A percentile compares a stretch with the other conserved stretches of the same genome.
Conservation (phyloP, 2,329 filamentous ascomycete genomes). For the Talaromyces piceae region DNA sequence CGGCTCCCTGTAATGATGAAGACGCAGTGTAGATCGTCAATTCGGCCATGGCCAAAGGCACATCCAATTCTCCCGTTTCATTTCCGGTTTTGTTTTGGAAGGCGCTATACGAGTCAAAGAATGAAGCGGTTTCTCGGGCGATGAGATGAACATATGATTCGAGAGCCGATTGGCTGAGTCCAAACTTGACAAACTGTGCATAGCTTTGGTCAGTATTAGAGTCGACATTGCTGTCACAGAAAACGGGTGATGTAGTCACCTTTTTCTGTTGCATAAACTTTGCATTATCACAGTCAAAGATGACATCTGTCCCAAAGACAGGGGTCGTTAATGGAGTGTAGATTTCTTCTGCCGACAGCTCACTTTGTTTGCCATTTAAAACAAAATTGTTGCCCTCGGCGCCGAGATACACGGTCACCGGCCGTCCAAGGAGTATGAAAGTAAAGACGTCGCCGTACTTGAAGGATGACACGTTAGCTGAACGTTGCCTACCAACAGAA, state of each 20-base stretch:
- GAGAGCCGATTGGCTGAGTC: conserved; percentile 55
- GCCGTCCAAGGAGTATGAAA: conserved; percentile 79
- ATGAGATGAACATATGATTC: conserved; percentile 72
- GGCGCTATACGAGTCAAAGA: conserved; percentile 56
- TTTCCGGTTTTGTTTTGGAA: conserved; percentile 42
- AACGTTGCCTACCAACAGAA: background rate
- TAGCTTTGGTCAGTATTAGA: background rate
- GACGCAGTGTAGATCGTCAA: conserved; percentile 88
- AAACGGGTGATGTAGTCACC: conserved; percentile 40
- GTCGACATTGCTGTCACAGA: background rate
- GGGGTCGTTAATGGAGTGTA: conserved; percentile 68
- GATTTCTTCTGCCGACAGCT: conserved; percentile 84
- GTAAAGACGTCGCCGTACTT: conserved; percentile 90
- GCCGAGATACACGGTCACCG: conserved; percentile 78
- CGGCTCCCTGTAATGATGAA: conserved; percentile 74
- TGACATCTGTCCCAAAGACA: conserved; percentile 75
- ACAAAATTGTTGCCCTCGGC: conserved; percentile 84
- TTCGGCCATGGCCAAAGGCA: conserved; percentile 70
- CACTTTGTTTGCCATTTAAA: conserved; percentile 81
- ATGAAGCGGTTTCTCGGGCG: conserved; percentile 63
- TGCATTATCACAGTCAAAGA: conserved; percentile 84
- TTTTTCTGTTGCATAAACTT: conserved; percentile 97
- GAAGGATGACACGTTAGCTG: background rate
- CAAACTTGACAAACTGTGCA: conserved; percentile 54
- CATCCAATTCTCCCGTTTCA: conserved; percentile 58